phyloP scores from a whole-genome alignment of 768 basidiomycete genomes.

The Boletus reticuloceps region DNA sequence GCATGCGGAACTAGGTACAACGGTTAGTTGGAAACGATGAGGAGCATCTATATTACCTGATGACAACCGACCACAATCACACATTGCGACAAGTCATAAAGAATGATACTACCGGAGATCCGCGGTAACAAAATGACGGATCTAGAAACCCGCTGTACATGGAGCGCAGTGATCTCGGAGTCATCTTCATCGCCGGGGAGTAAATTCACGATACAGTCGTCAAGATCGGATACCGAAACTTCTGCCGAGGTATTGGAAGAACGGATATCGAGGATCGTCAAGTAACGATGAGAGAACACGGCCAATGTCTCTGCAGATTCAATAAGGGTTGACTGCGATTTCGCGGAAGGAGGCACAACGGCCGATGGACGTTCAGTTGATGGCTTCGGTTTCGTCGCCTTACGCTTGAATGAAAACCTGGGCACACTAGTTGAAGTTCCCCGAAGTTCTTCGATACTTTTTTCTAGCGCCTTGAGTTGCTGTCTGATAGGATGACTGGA shows the following conservation, averaged over 20 bases:
- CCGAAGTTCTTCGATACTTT: constrained; percentile 49
- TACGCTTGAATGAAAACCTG: constrained; percentile 70
- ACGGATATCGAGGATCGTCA: constrained; percentile 36
- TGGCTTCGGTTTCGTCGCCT: constrained; percentile 23
- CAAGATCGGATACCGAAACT: constrained; percentile 64
- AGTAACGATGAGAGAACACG: constrained; percentile 42
- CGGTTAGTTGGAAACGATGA: neutral
- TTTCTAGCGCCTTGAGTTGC: constrained; percentile 68
- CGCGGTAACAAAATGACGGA: constrained; percentile 64
- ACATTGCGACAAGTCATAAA: constrained; percentile 62
- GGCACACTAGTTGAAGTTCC: constrained; percentile 44
- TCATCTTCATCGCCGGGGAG: constrained; percentile 26
- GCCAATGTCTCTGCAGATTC: constrained; percentile 42
- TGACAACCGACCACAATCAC: constrained; percentile 73
- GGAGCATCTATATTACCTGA: constrained; percentile 50
- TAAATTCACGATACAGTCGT: constrained; percentile 70
- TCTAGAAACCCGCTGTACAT: constrained; percentile 52
- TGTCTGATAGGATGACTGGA: constrained; percentile 29
- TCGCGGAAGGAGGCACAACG: neutral
- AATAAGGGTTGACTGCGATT: constrained; percentile 1
- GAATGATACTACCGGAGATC: constrained; percentile 68
- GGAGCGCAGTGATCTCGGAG: constrained; percentile 15
- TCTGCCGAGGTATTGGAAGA: constrained; percentile 41
- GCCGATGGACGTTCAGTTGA: constrained; percentile 3
- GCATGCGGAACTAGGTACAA: constrained; percentile 76